Base-by-base conservation (phyloP, 2,329 filamentous ascomycete genomes). In the Arthrinium puccinioides region DNA sequence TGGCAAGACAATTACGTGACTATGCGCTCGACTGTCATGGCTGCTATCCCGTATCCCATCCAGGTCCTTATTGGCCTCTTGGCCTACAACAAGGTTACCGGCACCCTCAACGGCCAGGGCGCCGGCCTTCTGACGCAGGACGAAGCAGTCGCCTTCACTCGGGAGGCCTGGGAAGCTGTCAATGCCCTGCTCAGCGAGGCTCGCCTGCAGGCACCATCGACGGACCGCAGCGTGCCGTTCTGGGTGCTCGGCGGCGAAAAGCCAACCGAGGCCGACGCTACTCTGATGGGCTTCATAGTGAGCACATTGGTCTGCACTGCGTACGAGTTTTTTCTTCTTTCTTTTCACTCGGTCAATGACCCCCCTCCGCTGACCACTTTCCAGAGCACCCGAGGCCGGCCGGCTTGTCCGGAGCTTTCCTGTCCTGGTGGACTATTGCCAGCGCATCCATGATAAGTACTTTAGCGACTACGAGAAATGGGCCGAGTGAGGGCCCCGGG, bases 1-100 rank as follows among this genome's bases (percentile, higher is more conserved):
- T 82, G 77, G 77, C 51, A 66, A 3, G 59, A 74, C 39, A 79
- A 82, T 50, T 81, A 74, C 59, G 67, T 74, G 41, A 54, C 58
- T 11, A 79, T 79, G 74, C 70, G 76, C 13, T 64, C 67, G 35
- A 57, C 70, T 25, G 56, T 67, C 1, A 59, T 82, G 6, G 56
- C 50, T 9, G 37, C 63, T 0, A 43, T 80, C 2, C 70, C 75
- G 0, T 81, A 69, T 48, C 70, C 69, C 0, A 25, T 76, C 0
- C 70, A 67, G 10, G 42, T 71, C 0, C 3, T 78, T 1, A 50
- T 81, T 7, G 78, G 76, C 1, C 47, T 61, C 13, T 31, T 82
- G 0, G 58, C 63, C 4, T 67, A 74, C 45, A 63, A 69, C 14
- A 59, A 53, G 13, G 59, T 56, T 9, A 50, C 53, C 2, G 50